phyloP scores from a whole-genome alignment of 345 rosid species.

The Carallia brachiata region DNA sequence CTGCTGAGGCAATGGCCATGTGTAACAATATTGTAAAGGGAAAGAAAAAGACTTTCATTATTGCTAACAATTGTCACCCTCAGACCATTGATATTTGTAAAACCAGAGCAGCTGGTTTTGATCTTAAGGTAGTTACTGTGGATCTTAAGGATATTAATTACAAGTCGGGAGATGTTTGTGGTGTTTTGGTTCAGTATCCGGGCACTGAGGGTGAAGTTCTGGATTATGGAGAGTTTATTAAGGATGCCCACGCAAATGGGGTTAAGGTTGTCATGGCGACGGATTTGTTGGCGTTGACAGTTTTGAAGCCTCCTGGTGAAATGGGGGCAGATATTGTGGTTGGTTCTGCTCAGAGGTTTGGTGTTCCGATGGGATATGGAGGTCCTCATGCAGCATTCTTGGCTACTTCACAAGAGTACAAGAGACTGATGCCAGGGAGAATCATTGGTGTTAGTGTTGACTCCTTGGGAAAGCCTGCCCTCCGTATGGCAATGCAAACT shows the following conservation, averaged over 20 bases:
- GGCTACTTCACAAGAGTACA: constrained; percentile 98
- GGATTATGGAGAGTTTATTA: constrained; percentile 83
- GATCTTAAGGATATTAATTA: constrained; percentile 86
- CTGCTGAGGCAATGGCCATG: constrained; percentile 99
- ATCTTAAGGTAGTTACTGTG: constrained; percentile 59
- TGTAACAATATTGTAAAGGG: constrained; percentile 86
- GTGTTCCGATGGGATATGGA: constrained; percentile 98
- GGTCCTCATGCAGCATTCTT: constrained; percentile 98
- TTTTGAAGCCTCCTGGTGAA: constrained; percentile 98
- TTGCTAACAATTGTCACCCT: constrained; percentile 85
- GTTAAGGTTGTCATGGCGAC: constrained; percentile 97
- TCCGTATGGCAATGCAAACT: constrained; percentile 99
- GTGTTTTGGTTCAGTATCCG: constrained; percentile 95
- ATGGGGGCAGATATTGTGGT: constrained; percentile 90
- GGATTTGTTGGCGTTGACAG: constrained; percentile 85
- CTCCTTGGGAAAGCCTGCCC: constrained; percentile 85
- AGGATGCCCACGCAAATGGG: constrained; percentile 85
- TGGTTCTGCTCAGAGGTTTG: constrained; percentile 96
- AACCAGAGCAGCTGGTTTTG: constrained; percentile 90
- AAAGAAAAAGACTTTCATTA: constrained; percentile 87
- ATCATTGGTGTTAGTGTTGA: constrained; percentile 95
- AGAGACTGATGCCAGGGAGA: constrained; percentile 98
- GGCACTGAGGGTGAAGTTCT: constrained; percentile 91
- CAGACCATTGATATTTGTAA: constrained; percentile 92
- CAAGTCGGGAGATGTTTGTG: constrained; percentile 83